phyloP scores from a whole-genome alignment of 2,329 filamentous ascomycete species.

The Monosporascus sp. region DNA sequence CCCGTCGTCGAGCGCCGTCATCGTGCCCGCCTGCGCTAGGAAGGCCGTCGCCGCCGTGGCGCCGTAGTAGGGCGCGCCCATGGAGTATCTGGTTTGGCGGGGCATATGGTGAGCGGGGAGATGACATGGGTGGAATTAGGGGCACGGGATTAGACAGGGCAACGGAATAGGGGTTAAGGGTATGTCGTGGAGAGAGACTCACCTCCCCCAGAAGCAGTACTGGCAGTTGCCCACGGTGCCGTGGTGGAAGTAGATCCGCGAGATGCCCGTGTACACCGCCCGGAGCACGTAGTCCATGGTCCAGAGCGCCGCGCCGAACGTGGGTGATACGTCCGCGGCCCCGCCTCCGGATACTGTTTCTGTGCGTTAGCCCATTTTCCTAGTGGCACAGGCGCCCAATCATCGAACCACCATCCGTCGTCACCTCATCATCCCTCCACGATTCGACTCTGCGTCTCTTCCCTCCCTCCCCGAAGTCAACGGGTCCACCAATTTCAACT shows the following conservation, averaged over 20 bases:
- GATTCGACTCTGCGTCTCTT: no score
- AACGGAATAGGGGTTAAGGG: constrained; percentile 38
- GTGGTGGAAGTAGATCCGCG: constrained; percentile 44
- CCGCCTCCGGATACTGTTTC: constrained; percentile 31
- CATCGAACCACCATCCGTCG: neutral
- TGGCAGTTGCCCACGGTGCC: constrained; percentile 47
- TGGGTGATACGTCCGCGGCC: constrained; percentile 34
- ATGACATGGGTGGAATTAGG: neutral
- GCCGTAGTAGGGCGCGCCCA: constrained; percentile 47
- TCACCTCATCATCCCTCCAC: neutral
- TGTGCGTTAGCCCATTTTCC: neutral
- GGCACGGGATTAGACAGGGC: constrained; percentile 22
- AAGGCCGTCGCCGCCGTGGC: constrained; percentile 42
- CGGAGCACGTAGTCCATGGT: constrained; percentile 41
- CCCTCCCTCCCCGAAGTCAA: no score
- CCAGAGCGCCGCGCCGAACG: constrained; percentile 45
- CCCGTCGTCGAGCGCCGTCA: constrained; percentile 41
- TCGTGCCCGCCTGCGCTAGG: constrained; percentile 34
- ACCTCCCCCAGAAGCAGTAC: constrained; percentile 22
- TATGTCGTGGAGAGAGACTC: neutral
- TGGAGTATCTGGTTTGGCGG: constrained; percentile 30
- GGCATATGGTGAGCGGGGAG: neutral
- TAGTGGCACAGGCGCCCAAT: neutral
- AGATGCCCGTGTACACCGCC: constrained; percentile 29
- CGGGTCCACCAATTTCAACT: no score